Evolutionary conservation across 805 yeast species (phyloP).

Genomic region (Candida pseudoglaebosa): DNA sequence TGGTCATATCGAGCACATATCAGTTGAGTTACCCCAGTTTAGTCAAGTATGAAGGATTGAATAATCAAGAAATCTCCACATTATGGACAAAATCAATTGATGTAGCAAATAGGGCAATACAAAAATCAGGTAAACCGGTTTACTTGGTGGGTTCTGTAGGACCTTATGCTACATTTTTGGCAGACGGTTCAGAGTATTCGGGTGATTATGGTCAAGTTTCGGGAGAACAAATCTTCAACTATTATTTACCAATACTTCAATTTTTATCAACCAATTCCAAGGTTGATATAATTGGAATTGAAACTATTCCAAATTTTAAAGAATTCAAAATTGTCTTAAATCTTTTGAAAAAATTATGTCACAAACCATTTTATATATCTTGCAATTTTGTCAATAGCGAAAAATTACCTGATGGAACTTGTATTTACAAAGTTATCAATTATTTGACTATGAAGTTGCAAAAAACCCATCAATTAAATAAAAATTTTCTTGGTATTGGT

Average conservation of each 20-base stretch:
- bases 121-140: slow-evolving; percentile 5
- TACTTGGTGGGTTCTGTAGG: slow-evolving; percentile 65
- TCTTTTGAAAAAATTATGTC: slow-evolving; percentile 23
- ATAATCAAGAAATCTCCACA: slow-evolving; percentile 12
- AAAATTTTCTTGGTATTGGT: slow-evolving; percentile 50
- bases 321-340: slow-evolving; percentile 51
- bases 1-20: slow-evolving; percentile 55
- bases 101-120: slow-evolving; percentile 19
- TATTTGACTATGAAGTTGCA: slow-evolving; percentile 11
- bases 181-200: slow-evolving; percentile 68
- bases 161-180: slow-evolving; percentile 69
- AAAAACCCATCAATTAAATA: slow-evolving; percentile 6
- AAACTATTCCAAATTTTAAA: slow-evolving; percentile 62
- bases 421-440: slow-evolving; percentile 17
- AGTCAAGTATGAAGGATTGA: slow-evolving; percentile 15
- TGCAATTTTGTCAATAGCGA: slow-evolving; percentile 23
- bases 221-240: slow-evolving; percentile 38
- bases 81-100: slow-evolving; percentile 23
- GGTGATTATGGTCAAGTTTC: slow-evolving; percentile 53
- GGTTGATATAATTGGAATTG: slow-evolving; percentile 60
- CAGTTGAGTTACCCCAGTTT: slow-evolving; percentile 51
- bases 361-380: slow-evolving; percentile 46
- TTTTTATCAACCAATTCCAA: slow-evolving; percentile 34
- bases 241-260: slow-evolving; percentile 45
- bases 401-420: slow-evolving; percentile 30